Base-by-base conservation (phyloP, 495 filamentous ascomycete genomes). In the Xylaria intraflava region DNA sequence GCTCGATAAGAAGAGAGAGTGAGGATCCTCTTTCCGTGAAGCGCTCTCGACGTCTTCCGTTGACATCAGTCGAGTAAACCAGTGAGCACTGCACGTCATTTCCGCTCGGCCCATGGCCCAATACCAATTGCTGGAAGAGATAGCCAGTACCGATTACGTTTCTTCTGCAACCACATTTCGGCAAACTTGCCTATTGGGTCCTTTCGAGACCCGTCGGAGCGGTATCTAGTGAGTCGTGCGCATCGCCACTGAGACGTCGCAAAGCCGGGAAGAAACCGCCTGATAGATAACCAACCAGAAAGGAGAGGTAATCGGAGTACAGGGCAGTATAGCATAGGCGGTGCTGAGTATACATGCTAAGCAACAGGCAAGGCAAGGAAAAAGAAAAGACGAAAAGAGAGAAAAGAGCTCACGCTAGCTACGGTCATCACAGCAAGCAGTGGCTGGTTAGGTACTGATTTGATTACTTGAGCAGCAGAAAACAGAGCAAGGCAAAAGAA, bases 181-280 rank as follows among this genome's bases (percentile, higher is more conserved):
- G 41, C 23, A 52, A 39, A 45, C 50, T 38, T 45, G 50, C 50
- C 50, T 45, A 45, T 52, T 45, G 50, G 50, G 31, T 10, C 43
- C 17, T 14, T 24, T 5, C 11, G 26, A 27, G 17, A 43, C 41
- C 30, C 41, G 23, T 38, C n/a, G 20, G 22, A 16, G 19, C 16
- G 24, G 19, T 33, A 38, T 33, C 35, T 14, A 12, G 29, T 14
- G 45, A 38, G 22, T 39, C 36, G 41, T 19, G 49, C 20, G 49
- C 49, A 40, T 44, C 49, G 35, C 20, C 12, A 29, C n/a, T 24
- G 29, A 31, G 22, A 12, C 38, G 7, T 42, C 38, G 47, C 35
- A 12, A 41, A 20, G 46, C 22, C 23, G 24, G n/a, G 20, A 49
- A 35, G 31, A 27, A 23, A 38, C 17, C 35, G 17, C 3, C 35